Base-by-base conservation (phyloP, 768 basidiomycete species). In the Pleurotus tuber-regium region DNA sequence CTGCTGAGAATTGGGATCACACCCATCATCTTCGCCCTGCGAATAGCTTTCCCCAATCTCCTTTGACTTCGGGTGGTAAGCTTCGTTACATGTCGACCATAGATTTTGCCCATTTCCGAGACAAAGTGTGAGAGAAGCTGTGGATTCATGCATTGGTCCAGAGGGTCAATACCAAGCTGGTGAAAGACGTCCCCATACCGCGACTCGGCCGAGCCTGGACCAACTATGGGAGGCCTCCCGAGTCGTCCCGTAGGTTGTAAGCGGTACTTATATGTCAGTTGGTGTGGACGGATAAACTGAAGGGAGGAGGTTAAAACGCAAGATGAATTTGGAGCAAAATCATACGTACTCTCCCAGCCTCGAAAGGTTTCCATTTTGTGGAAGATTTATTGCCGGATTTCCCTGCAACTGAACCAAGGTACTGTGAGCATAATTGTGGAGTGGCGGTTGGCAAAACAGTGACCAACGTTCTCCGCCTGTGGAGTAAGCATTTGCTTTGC, bases 1-100 rank as follows among this genome's bases (percentile, higher is more conserved):
- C 58, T 71, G 62, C 75, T 76, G 58, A 76, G 72, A 14, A 72
- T 57, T 7, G 92, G 88, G 48, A 96, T 80, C 51, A 92, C 63
- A 33, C 95, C 95, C 89, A 96, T 94, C 78, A 86, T 86, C 70
- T 87, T 90, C 53, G 95, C 89, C 53, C 95, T 74, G 39, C 89
- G 83, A 52, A 97, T 86, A 38, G 93, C 89, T 68, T 92, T 92
- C 53, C 82, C 88, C 3, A 97, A 59, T 54, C 76, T 75, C 38
- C 91, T 78, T 66, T 97, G 95, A 50, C 72, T 87, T 69, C 83
- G 84, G 67, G 82, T 77, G 1, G 93, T 92, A 39, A 98, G 72
- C 4, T 76, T 71, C 0, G 91, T 95, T 25, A 77, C 63, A 7
- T 79, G 75, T 47, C 95, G 79, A n/a, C 73, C 70, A 55, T 76